Percentiles rank a stretch among this genome's conserved stretches.
phyloP scores from a whole-genome alignment of 1,284 basidiomycete genomes.

The Ganoderma sinense region DNA sequence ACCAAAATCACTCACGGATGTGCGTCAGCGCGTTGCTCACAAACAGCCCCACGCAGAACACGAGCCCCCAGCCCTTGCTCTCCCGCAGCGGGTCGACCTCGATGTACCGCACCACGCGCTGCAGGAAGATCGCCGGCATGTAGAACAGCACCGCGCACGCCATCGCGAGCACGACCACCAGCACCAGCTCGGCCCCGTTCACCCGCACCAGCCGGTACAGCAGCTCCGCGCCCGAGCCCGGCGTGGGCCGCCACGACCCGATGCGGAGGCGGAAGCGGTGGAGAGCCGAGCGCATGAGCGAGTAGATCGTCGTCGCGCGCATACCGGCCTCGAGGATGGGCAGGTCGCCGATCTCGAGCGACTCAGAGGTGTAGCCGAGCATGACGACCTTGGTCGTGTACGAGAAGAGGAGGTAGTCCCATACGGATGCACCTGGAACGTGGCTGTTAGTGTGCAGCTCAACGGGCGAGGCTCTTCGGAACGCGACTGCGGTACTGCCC shows the following conservation, averaged over 20 bases:
- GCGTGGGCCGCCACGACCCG: constrained; percentile 51
- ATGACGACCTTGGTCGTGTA: constrained; percentile 87
- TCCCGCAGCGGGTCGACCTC: constrained; percentile 65
- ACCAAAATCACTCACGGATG: constrained; percentile 63
- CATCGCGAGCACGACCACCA: constrained; percentile 64
- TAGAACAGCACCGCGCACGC: constrained; percentile 79
- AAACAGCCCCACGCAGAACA: constrained; percentile 77
- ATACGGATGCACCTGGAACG: constrained; percentile 47
- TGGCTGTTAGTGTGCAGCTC: not conserved
- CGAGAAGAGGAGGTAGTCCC: constrained; percentile 74
- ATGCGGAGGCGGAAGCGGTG: constrained; percentile 51
- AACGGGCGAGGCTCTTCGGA: too few relatives aligned
- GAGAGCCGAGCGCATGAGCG: constrained; percentile 47
- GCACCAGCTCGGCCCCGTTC: constrained; percentile 52
- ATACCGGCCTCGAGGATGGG: constrained; percentile 79
- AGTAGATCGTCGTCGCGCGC: constrained; percentile 63
- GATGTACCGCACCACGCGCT: constrained; percentile 75
- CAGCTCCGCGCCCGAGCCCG: constrained; percentile 71
- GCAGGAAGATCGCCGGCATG: constrained; percentile 79
- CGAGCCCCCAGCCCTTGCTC: constrained; percentile 75
- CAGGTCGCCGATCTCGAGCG: constrained; percentile 85
- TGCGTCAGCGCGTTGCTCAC: constrained; percentile 66
- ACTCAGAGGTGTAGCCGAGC: constrained; percentile 76
- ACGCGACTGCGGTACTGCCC: too few relatives aligned
- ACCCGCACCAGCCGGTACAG: constrained; percentile 63